Conservation (phyloP, 1,284 basidiomycete genomes). For the Cutaneotrichosporon arboriforme region DNA sequence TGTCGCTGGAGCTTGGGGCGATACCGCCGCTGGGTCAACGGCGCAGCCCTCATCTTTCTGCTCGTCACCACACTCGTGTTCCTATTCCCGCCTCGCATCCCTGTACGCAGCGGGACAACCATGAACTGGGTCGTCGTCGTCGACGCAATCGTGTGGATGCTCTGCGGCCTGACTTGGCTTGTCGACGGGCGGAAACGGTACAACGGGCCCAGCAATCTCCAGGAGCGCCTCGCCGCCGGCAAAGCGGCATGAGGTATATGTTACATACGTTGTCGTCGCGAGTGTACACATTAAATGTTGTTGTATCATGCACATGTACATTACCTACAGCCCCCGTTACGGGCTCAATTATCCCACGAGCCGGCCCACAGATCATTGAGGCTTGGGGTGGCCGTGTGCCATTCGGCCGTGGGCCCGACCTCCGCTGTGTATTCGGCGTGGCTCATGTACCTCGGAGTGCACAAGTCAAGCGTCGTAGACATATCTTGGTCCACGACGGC, state of each 20-base stretch:
- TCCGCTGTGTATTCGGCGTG: no score
- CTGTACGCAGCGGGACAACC: slow-evolving; percentile 37
- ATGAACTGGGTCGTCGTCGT: slow-evolving; percentile 51
- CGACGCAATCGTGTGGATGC: slow-evolving; percentile 32
- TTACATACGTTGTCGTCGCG: background rate
- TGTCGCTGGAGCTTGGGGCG: slow-evolving; percentile 35
- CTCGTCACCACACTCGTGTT: slow-evolving; percentile 51
- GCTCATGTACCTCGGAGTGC: no score
- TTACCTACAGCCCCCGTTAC: no score
- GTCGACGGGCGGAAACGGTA: slow-evolving; percentile 43
- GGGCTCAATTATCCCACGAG: no score
- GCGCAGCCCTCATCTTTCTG: slow-evolving; percentile 47
- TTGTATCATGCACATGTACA: background rate
- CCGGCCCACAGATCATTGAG: no score
- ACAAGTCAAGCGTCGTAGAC: no score
- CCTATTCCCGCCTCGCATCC: slow-evolving; percentile 51
- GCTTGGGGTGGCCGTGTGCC: no score
- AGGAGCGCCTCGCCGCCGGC: slow-evolving; percentile 6
- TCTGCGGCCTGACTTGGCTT: slow-evolving; percentile 42
- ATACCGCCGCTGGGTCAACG: slow-evolving; percentile 33
- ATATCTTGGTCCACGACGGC: no score
- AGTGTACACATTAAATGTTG: background rate
- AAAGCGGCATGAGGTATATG: background rate
- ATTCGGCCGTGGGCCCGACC: no score
- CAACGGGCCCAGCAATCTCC: slow-evolving; percentile 45